Conservation (phyloP, 139 green algal genomes). For the Volvox reticuliferus region DNA sequence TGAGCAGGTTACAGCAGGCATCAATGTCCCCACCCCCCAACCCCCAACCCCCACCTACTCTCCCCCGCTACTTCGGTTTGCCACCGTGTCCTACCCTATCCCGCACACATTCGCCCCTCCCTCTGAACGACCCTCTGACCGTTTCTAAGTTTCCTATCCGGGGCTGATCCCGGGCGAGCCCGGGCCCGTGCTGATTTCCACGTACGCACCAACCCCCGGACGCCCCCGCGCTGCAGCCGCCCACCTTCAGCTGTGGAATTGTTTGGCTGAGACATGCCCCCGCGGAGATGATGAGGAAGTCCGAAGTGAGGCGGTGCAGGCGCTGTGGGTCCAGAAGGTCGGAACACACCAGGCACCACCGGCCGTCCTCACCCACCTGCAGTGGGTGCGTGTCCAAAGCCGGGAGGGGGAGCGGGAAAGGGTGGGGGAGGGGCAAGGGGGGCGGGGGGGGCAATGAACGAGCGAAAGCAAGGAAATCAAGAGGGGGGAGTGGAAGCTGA, state of each 20-base stretch:
- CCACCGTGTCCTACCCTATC: too few species aligned
- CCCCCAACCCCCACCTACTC: too few species aligned
- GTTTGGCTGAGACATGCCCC: constrained; percentile 26
- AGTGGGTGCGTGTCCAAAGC: background rate
- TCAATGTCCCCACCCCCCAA: too few species aligned
- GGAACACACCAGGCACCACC: constrained; percentile 28
- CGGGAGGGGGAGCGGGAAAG: background rate
- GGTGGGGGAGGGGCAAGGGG: too few species aligned
- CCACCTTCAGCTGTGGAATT: constrained; percentile 24
- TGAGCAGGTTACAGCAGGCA: too few species aligned
- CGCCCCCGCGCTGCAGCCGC: background rate
- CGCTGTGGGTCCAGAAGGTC: constrained; percentile 44
- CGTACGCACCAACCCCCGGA: too few species aligned
- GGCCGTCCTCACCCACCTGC: constrained; percentile 19
- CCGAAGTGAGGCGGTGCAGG: constrained; percentile 40
- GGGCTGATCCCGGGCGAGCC: too few species aligned
- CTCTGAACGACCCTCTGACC: too few species aligned
- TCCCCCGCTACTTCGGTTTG: too few species aligned
- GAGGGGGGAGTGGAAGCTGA: background rate
- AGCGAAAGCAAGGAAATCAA: background rate
- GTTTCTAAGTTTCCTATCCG: too few species aligned
- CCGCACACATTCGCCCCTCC: too few species aligned
- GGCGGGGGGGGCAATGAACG: background rate
- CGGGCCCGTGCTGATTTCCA: too few species aligned
- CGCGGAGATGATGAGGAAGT: constrained; percentile 22